Conservation (phyloP, 164 flowering plant genomes). For the Magnolia changhungtana region DNA sequence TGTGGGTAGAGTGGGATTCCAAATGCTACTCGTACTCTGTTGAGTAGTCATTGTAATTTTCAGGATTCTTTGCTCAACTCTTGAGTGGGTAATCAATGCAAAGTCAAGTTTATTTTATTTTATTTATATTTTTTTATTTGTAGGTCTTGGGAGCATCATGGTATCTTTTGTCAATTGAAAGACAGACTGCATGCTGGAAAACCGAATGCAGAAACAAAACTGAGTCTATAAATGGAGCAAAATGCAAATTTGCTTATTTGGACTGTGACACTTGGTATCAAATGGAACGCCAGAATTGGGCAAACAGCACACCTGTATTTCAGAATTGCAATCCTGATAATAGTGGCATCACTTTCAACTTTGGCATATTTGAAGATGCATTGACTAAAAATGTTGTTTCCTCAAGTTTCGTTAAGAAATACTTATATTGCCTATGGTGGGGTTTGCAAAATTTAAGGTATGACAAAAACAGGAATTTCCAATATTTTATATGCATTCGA, state of each 20-base stretch:
- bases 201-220: slow-evolving; percentile 50
- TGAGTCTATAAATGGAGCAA: slow-evolving; percentile 9
- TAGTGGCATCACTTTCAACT: slow-evolving; percentile 33
- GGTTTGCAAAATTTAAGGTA: slow-evolving; percentile 94
- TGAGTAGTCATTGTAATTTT: not conserved
- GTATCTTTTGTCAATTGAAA: slow-evolving; percentile 78
- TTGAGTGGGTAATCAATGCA: too few relatives aligned
- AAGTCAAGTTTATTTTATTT: not conserved
- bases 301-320: slow-evolving; percentile 54
- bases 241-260: slow-evolving; percentile 47
- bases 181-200: slow-evolving; percentile 81
- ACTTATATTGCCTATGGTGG: slow-evolving; percentile 96
- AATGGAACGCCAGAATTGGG: slow-evolving; percentile 44
- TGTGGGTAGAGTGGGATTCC: too few relatives aligned
- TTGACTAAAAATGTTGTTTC: slow-evolving; percentile 58
- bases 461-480: not conserved
- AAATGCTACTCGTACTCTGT: too few relatives aligned
- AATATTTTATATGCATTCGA: not conserved
- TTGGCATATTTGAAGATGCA: slow-evolving; percentile 76
- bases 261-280: slow-evolving; percentile 41
- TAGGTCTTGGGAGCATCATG: slow-evolving; percentile 91
- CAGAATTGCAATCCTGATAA: slow-evolving; percentile 52
- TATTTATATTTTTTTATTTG: slow-evolving; percentile 9
- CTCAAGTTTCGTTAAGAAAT: slow-evolving; percentile 53
- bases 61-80: too few relatives aligned